phyloP scores from a whole-genome alignment of 75 land plant genomes.

The Sequoiadendron giganteum region DNA sequence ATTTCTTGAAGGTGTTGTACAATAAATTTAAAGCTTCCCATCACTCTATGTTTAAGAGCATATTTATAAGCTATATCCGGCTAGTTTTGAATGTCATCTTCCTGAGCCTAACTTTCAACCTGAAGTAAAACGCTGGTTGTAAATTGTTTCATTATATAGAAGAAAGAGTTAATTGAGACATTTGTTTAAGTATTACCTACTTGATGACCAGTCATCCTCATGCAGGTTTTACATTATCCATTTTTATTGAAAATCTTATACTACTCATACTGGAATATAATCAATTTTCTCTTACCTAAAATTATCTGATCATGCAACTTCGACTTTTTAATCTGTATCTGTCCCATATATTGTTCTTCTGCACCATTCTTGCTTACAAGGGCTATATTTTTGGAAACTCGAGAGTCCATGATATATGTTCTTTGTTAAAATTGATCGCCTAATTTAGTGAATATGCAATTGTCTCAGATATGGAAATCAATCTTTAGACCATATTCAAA shows the following conservation, averaged over 20 bases:
- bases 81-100: background rate
- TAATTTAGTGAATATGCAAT: background rate
- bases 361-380: background rate
- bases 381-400: background rate
- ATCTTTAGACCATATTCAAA: background rate
- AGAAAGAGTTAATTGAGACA: background rate
- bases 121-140: background rate
- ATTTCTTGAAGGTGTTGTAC: background rate
- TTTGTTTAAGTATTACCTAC: background rate
- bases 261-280: background rate
- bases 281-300: background rate
- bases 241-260: background rate
- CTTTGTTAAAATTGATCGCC: background rate
- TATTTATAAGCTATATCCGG: background rate
- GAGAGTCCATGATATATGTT: background rate
- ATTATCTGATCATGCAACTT: background rate
- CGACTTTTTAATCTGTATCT: background rate
- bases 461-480: background rate
- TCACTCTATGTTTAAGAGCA: background rate
- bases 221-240: background rate
- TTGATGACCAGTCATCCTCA: background rate
- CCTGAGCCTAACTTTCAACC: background rate
- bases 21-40: background rate
- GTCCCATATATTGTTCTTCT: background rate
- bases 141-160: background rate